A percentile compares a stretch with the other conserved stretches of the same genome.
Conservation (phyloP, 345 rosid species). For the Trapa bicornis region DNA sequence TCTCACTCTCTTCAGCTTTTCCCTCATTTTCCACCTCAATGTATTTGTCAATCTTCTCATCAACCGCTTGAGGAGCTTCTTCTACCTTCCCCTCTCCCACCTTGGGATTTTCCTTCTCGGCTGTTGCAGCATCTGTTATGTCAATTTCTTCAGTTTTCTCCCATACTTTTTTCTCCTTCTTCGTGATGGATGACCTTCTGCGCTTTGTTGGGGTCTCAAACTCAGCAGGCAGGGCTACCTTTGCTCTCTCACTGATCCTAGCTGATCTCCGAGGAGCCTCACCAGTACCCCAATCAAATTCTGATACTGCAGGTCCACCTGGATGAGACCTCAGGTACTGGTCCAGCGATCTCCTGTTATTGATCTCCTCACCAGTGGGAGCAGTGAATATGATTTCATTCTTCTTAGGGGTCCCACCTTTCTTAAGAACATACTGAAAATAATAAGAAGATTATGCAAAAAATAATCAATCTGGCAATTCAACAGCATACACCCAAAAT, state of each 20-base stretch:
- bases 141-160: constrained; percentile 25
- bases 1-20: constrained; percentile 15
- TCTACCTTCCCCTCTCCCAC: constrained; percentile 18
- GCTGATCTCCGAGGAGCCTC: constrained; percentile 66
- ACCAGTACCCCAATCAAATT: constrained; percentile 62
- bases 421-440: constrained; percentile 39
- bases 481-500: neutral
- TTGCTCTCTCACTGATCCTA: constrained; percentile 50
- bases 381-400: constrained; percentile 49
- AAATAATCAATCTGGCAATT: neutral
- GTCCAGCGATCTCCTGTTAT: constrained; percentile 42
- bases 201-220: constrained; percentile 42
- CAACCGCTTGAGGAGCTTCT: constrained; percentile 10
- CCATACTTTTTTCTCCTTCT: constrained; percentile 30
- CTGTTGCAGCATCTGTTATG: constrained; percentile 25
- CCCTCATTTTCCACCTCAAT: neutral
- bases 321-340: constrained; percentile 52
- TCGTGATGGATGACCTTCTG: constrained; percentile 32
- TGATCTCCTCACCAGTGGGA: constrained; percentile 59
- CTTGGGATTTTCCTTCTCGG: constrained; percentile 18
- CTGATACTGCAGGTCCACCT: constrained; percentile 36
- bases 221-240: constrained; percentile 23
- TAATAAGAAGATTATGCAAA: neutral
- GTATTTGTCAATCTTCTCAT: constrained; percentile 3
- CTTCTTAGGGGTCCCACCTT: constrained; percentile 40